phyloP scores from a whole-genome alignment of 257 asterid species.

The Scutellaria barbata region DNA sequence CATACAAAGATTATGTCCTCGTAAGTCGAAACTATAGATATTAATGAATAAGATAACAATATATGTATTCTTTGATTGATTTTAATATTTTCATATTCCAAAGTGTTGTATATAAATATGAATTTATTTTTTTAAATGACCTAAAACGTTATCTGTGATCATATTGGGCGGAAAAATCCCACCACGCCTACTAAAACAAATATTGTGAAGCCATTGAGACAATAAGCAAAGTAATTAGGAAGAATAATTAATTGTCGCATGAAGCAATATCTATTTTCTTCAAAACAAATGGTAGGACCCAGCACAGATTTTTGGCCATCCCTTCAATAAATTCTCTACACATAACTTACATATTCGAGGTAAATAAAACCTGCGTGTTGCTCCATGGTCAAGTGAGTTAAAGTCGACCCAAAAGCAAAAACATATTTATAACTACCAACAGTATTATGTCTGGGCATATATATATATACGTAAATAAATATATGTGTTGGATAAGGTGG shows the following conservation, averaged over 20 bases:
- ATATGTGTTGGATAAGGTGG: background rate
- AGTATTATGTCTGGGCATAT: conserved; percentile 11
- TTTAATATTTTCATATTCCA: no score
- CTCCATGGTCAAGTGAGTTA: conserved; percentile 25
- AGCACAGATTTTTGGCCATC: conserved; percentile 44
- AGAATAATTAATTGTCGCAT: conserved; percentile 30
- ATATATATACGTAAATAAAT: conserved; percentile 2
- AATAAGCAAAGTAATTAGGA: conserved; percentile 37
- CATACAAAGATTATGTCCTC: no score
- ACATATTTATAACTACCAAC: conserved; percentile 22
- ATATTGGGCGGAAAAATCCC: no score
- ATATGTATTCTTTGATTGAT: no score
- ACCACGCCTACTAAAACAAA: background rate
- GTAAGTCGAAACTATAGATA: no score
- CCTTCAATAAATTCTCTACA: conserved; percentile 34
- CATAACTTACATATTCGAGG: conserved; percentile 30
- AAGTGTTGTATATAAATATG: no score
- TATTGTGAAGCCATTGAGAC: conserved; percentile 16
- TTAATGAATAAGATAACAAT: no score
- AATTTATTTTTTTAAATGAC: no score
- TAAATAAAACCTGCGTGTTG: background rate
- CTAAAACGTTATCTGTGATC: no score
- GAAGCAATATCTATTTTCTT: conserved; percentile 48
- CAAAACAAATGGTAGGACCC: conserved; percentile 50
- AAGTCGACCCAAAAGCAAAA: conserved; percentile 31